Evolutionary conservation across 1,284 basidiomycete species (phyloP).

Genomic region (Mycena sp.): DNA sequence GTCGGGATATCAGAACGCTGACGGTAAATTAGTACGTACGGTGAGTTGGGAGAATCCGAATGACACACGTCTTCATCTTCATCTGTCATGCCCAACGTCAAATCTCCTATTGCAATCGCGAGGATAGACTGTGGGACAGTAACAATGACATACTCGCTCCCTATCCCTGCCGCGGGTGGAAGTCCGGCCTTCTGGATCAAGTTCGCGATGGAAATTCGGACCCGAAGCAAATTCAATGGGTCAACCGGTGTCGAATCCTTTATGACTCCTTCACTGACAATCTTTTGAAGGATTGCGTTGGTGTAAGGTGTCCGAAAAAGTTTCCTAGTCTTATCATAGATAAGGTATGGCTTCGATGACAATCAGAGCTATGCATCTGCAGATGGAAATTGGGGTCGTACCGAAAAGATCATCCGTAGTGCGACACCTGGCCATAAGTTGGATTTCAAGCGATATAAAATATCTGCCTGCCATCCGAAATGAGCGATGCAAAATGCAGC

Average conservation of each 20-base stretch:
- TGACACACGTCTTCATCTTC: neutral
- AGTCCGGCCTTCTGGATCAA: no score
- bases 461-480: neutral
- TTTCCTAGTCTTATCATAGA: neutral
- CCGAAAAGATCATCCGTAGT: neutral
- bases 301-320: neutral
- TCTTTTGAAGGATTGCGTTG: neutral
- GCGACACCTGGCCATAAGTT: slow-evolving; percentile 8
- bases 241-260: neutral
- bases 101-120: slow-evolving; percentile 2
- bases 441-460: neutral
- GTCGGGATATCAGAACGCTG: no score
- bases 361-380: neutral
- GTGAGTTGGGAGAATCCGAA: neutral
- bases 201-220: slow-evolving; percentile 1
- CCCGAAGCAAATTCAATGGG: neutral
- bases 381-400: no score
- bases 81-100: neutral
- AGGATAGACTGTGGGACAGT: neutral
- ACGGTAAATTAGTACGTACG: no score
- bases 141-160: neutral
- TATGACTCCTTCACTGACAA: no score
- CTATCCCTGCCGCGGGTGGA: no score
- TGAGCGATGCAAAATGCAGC: neutral
- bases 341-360: neutral